Conservation (phyloP, 2,329 filamentous ascomycete species). For the Didymella sp. region DNA sequence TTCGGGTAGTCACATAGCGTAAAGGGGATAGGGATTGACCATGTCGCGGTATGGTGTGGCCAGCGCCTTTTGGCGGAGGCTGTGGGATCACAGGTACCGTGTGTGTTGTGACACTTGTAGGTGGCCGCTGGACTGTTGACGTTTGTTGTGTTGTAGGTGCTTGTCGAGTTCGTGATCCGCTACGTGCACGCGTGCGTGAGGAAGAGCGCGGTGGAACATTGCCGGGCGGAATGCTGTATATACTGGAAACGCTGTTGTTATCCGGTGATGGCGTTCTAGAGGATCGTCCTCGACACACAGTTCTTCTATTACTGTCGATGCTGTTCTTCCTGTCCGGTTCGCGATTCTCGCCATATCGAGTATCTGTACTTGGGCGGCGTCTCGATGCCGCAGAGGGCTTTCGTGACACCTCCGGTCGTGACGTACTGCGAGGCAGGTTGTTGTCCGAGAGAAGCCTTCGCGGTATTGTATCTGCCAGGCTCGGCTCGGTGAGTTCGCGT, state of each 20-base stretch:
- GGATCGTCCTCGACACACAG: constrained; percentile 32
- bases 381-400: constrained; percentile 43
- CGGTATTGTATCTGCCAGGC: constrained; percentile 50
- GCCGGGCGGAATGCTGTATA: constrained; percentile 55
- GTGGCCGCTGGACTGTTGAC: constrained; percentile 25
- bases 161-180: constrained; percentile 32
- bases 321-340: constrained; percentile 41
- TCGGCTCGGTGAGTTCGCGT: constrained; percentile 59
- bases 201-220: constrained; percentile 57
- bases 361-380: constrained; percentile 42
- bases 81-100: constrained; percentile 29
- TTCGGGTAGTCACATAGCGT: constrained; percentile 51
- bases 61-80: constrained; percentile 36
- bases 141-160: constrained; percentile 27
- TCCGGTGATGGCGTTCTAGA: constrained; percentile 47
- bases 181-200: constrained; percentile 45
- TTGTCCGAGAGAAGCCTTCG: constrained; percentile 34
- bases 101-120: constrained; percentile 24
- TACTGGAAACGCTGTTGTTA: constrained; percentile 51
- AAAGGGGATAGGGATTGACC: constrained; percentile 53
- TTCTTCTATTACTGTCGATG: constrained; percentile 39
- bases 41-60: constrained; percentile 52
- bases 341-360: constrained; percentile 36
- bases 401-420: constrained; percentile 39
- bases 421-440: constrained; percentile 31